Evolutionary conservation across 768 basidiomycete genomes (phyloP).

Genomic region (Paxillus rubicundulus): DNA sequence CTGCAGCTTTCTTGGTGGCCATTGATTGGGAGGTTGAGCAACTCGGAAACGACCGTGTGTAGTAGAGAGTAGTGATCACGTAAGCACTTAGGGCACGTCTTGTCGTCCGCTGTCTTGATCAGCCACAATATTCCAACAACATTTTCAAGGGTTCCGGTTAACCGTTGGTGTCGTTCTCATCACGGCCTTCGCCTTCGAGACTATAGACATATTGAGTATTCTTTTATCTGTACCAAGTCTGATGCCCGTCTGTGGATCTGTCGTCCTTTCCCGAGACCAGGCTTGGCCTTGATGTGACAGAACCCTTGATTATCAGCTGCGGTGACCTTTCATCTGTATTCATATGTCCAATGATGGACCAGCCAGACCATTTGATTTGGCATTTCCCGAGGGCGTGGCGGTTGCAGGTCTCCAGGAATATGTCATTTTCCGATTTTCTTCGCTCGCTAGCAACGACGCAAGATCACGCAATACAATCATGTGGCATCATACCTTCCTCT

Average conservation of each 20-base stretch:
- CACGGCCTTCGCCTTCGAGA: neutral
- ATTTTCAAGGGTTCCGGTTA: too few relatives aligned
- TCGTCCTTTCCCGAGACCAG: neutral
- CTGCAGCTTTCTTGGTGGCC: conserved; percentile 78
- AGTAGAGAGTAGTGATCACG: conserved; percentile 6
- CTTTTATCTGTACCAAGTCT: neutral
- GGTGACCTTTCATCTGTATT: neutral
- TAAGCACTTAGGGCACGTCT: too few relatives aligned
- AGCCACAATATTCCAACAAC: too few relatives aligned
- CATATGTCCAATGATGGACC: too few relatives aligned
- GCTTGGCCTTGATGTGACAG: neutral
- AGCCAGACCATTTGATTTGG: neutral
- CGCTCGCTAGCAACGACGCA: conserved; percentile 16
- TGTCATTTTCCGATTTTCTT: conserved; percentile 5
- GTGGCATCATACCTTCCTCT: conserved; percentile 12
- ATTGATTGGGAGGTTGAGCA: conserved; percentile 37
- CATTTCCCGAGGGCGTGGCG: neutral
- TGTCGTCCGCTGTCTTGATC: too few relatives aligned
- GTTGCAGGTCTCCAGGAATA: neutral
- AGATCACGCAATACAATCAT: conserved; percentile 34
- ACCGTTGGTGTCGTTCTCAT: neutral
- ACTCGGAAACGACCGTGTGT: neutral
- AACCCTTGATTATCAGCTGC: neutral
- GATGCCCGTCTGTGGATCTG: conserved; percentile 1
- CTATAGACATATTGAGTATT: neutral